Evolutionary conservation across 2,329 filamentous ascomycete genomes (phyloP).

Genomic region (Diaporthe sp.): DNA sequence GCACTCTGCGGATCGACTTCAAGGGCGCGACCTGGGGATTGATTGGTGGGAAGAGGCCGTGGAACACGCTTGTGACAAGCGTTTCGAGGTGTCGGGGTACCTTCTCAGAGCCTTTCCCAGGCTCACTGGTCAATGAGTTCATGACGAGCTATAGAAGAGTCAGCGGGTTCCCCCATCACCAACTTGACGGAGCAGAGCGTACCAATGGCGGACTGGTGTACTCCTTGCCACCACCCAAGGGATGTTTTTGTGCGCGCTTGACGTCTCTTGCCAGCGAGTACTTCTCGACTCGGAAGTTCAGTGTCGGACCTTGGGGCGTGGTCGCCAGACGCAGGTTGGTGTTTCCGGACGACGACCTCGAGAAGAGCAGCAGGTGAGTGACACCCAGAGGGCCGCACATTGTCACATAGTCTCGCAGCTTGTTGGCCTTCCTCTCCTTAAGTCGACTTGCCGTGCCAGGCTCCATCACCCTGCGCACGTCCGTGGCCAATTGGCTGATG

Average conservation of each 20-base stretch:
- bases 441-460: constrained; percentile 90
- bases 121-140: constrained; percentile 90
- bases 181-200: constrained; percentile 42
- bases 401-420: constrained; percentile 88
- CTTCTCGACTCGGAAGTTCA: constrained; percentile 94
- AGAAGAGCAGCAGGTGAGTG: constrained; percentile 92
- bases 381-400: constrained; percentile 97
- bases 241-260: constrained; percentile 82
- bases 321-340: constrained; percentile 90
- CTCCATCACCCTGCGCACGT: constrained; percentile 95
- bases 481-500: constrained; percentile 89
- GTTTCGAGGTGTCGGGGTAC: constrained; percentile 96
- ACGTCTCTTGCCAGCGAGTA: constrained; percentile 96
- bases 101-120: constrained; percentile 68
- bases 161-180: constrained; percentile 40
- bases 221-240: constrained; percentile 84
- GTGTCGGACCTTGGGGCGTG: constrained; percentile 88
- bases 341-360: constrained; percentile 87
- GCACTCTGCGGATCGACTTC: constrained; percentile 89
- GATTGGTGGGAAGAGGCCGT: constrained; percentile 95
- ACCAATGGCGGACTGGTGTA: constrained; percentile 86
- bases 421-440: constrained; percentile 90
- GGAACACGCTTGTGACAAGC: constrained; percentile 92
- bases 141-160: constrained; percentile 77
- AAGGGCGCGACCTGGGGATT: constrained; percentile 91